Evolutionary conservation across 345 rosid species (phyloP), one percentile per base, ranked within the genome.

Genomic region (Camelina laxa): DNA sequence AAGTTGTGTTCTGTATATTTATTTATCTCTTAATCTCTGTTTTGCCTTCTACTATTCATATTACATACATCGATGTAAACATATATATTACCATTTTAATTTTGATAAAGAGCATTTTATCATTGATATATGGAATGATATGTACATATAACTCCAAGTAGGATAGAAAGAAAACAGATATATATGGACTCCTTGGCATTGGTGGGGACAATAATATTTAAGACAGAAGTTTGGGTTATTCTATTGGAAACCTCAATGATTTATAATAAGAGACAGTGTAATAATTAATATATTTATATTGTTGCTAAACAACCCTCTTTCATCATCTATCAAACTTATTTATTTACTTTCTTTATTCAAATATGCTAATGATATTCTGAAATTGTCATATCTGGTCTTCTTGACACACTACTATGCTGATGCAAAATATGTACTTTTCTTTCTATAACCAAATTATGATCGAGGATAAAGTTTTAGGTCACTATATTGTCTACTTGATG

Each of bases 121-220:
- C 30, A 4, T 27, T 27, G 30, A 27, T 27, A 24, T 24, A 24
- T 24, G 27, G 27, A 24, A 24, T 24, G 27, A 3, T 24, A 27
- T 27, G 30, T 27, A 27, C 5, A 27, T 27, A 4, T 39, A 39
- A 39, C 14, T 39, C 44, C 68, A 64, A 64, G 24, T 65, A 30
- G 42, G 5, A 27, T 47, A 30, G 56, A 47, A 65, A 64, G 22
- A 64, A 47, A 64, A 55, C 24, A n/a, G 39, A 64, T 27, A 6
- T 41, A 64, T 27, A 6, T 41, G 51, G 51, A 39, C 12, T 60
- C 12, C 30, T 27, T 27, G 30, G 41, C 33, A 19, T 13, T 39
- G 22, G 54, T 65, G 57, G 56, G 74, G 74, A 58, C 66, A 33
- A 58, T 44, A 19, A 27, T 27, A 27, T 27, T 33, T 30, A 48